Evolutionary conservation across 306 rosid species (phyloP), one percentile per base, ranked within the genome.

Genomic region (Casuarina equisetifolia): DNA sequence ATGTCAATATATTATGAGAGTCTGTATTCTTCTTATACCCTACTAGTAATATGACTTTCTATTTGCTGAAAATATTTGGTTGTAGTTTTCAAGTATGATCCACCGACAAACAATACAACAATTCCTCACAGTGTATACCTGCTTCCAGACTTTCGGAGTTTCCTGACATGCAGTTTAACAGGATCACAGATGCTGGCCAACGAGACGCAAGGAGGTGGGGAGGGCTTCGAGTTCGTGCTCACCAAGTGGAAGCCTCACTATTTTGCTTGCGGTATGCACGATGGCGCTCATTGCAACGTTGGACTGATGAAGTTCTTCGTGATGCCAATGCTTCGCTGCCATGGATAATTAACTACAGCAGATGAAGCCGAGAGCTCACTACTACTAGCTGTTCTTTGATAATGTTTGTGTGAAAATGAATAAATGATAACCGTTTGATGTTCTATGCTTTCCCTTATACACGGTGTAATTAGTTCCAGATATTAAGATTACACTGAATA

Each of bases 21-120:
- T 25, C 32, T 25, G 32, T 25, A 25, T 25, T 25, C 32, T 25
- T 25, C 32, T 25, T 25, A 25, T 25, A 25, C 32, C 32, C 32
- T 25, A 25, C 32, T 25, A 25, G 32, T 25, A 25, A 25, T 25
- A 25, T 25, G 32, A 25, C 32, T 25, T 25, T 25, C 32, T 25
- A 0, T 25, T 25, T 25, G 32, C 32, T 25, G 32, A 25, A 25
- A 25, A 25, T 25, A 25, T 25, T 38, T 63, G 46, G 38, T 1
- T 70, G 84, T 84, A 86, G 89, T 86, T 66, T 88, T 90, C 85
- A 88, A 85, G 86, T 89, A 86, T 62, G 83, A 84, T 1, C 57
- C 84, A 0, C 75, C 85, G 1, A 48, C 51, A 9, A 13, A 38
- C 36, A 80, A 73, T 0, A 52, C 68, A 0, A 78, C 53, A 20